Evolutionary conservation across 1,284 basidiomycete species (phyloP).

Genomic region (Gymnopus androsaceus): DNA sequence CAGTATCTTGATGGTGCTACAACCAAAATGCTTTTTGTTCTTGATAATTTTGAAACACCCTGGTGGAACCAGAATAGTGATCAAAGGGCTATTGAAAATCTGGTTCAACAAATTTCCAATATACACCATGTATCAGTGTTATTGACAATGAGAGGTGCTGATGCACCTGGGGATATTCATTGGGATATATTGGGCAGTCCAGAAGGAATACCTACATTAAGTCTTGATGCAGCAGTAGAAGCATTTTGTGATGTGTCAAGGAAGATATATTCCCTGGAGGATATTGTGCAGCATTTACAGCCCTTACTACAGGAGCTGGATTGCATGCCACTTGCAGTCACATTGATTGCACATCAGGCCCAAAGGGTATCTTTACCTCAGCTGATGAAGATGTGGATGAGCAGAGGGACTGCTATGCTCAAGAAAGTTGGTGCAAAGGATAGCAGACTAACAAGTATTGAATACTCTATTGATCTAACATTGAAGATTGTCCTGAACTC

Average conservation of each 20-base stretch:
- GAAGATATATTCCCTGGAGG: not conserved
- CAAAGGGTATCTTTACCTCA: not conserved
- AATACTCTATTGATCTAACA: not conserved
- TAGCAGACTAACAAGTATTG: not conserved
- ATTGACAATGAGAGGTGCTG: constrained; percentile 1
- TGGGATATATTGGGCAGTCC: not conserved
- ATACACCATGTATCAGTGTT: not conserved
- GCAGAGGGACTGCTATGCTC: not conserved
- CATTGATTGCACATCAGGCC: not conserved
- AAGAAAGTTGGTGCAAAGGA: not conserved
- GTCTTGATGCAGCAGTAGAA: not conserved
- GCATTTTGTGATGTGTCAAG: not conserved
- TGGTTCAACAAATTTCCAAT: not conserved
- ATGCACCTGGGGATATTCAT: not conserved
- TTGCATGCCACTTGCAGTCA: not conserved
- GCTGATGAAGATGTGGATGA: not conserved
- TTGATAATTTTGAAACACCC: constrained; percentile 10
- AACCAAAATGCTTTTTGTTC: too few relatives aligned
- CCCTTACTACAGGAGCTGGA: not conserved
- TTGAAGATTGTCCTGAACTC: not conserved
- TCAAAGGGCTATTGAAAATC: not conserved
- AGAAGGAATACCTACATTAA: not conserved
- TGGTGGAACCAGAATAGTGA: not conserved
- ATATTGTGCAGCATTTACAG: not conserved
- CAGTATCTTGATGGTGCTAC: not conserved